These are phyloP conservation scores for Penicillium sp. DNA, from an alignment of 2,329 filamentous ascomycete species.

Conservation along the genomic window DNA sequence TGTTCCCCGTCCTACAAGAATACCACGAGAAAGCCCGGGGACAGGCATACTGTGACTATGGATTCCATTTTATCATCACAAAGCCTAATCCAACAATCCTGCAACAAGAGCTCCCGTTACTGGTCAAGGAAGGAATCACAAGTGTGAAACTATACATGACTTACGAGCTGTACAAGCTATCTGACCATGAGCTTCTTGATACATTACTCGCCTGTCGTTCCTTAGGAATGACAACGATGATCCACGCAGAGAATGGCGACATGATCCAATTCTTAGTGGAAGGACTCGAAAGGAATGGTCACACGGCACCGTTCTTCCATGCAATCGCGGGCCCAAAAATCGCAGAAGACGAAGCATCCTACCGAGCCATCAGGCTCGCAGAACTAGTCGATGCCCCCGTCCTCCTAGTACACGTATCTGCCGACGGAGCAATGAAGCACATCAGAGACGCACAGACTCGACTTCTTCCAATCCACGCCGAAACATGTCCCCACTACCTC, in stretches of 20 bases:
- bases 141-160: constrained; percentile 7
- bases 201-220: background rate
- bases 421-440: background rate
- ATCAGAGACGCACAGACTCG: constrained; percentile 2
- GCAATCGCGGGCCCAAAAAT: constrained; percentile 1
- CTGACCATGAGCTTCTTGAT: constrained; percentile 1
- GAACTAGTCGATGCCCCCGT: constrained; percentile 3
- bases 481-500: constrained; percentile 6
- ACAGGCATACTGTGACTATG: constrained; percentile 2
- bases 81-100: background rate
- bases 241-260: constrained; percentile 6
- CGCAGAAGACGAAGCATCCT: constrained; percentile 1
- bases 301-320: constrained; percentile 1
- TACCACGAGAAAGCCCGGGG: background rate
- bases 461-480: constrained; percentile 1
- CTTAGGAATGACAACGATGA: constrained; percentile 4
- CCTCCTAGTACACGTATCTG: constrained; percentile 4
- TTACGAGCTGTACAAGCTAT: constrained; percentile 1
- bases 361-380: constrained; percentile 2
- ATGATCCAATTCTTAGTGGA: constrained; percentile 1
- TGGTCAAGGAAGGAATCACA: constrained; percentile 1
- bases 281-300: background rate
- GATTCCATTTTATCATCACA: constrained; percentile 3
- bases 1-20: background rate
- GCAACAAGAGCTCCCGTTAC: background rate